Evolutionary conservation across 169 alveolate genomes (phyloP), one percentile per base, ranked within the genome.

Genomic region (Plasmodium relictum): DNA sequence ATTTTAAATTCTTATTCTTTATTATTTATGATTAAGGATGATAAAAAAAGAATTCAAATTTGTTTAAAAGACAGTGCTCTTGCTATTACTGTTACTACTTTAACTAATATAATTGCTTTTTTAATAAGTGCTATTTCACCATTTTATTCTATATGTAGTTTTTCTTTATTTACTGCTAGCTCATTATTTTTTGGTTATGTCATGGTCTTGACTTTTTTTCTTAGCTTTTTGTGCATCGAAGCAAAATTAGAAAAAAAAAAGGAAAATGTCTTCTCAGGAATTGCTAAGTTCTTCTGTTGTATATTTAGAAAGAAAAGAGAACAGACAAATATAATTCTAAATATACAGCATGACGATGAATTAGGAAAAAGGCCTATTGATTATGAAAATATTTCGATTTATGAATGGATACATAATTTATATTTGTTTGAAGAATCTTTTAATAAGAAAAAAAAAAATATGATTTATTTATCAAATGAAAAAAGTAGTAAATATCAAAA

Each of bases 121-220:
- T 89, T 94, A 50, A 94, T 95, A 42, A 96, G 97, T 39, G 92
- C 96, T n/a, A 83, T 92, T 22, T 89, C 96, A 6, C 96, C 96
- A 5, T 95, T 94, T 63, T 88, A 94, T 59, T 95, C 96, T 2
- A 94, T 95, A 54, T 88, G 88, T 59, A 94, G 93, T 62, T 95
- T 95, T 88, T 95, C 97, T 3, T 68, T 93, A 31, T 41, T 95
- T 50, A 93, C 96, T 2, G 93, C 93, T 24, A 91, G 94, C 24
- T 95, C 96, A 31, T 78, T 95, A 39, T 80, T 93, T 85, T 74
- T 93, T 42, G 96, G 96, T 4, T 95, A 95, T 71, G 42, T 95
- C 31, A 87, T 93, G 93, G 94, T 95, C 31, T 22, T 95, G 48
- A 95, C 97, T 0, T 83, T 93, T 24, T 92, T 95, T 7, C 66